A percentile compares a stretch with the other conserved stretches of the same genome.
Evolutionary conservation across 306 rosid species (phyloP).

Genomic region (Prunus mume): DNA sequence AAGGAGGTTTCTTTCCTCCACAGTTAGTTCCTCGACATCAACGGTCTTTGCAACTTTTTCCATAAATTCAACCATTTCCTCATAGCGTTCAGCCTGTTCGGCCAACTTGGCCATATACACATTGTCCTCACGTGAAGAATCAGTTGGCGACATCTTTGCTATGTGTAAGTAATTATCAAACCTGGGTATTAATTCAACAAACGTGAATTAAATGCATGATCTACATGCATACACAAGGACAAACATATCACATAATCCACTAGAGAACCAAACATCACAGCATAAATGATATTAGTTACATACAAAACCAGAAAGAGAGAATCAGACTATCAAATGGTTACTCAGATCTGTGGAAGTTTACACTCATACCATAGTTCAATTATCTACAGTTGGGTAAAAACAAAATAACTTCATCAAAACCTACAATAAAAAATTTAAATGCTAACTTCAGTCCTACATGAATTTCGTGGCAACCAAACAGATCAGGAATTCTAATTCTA

Average conservation of each 20-base stretch:
- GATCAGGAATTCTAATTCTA: conserved; percentile 4
- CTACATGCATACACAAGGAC: background rate
- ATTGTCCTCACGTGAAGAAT: conserved; percentile 76
- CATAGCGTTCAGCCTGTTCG: conserved; percentile 87
- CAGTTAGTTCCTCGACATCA: conserved; percentile 77
- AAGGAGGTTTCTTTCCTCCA: conserved; percentile 88
- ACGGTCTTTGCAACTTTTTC: conserved; percentile 87
- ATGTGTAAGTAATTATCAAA: background rate
- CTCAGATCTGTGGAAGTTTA: conserved; percentile 7
- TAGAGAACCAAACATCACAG: background rate
- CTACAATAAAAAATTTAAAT: background rate
- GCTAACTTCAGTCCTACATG: background rate
- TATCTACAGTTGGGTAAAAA: background rate
- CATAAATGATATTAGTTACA: background rate
- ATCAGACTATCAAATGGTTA: background rate
- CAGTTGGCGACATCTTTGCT: conserved; percentile 42
- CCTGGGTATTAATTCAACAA: conserved; percentile 11
- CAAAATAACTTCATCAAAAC: background rate
- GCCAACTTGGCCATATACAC: conserved; percentile 94
- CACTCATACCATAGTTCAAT: background rate
- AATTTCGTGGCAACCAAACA: conserved; percentile 14
- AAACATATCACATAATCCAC: background rate
- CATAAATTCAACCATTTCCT: conserved; percentile 98
- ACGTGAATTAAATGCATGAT: background rate
- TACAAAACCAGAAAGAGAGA: background rate